Conservation (phyloP, 1,284 basidiomycete genomes). For the Veloporphyrellus conicus region DNA sequence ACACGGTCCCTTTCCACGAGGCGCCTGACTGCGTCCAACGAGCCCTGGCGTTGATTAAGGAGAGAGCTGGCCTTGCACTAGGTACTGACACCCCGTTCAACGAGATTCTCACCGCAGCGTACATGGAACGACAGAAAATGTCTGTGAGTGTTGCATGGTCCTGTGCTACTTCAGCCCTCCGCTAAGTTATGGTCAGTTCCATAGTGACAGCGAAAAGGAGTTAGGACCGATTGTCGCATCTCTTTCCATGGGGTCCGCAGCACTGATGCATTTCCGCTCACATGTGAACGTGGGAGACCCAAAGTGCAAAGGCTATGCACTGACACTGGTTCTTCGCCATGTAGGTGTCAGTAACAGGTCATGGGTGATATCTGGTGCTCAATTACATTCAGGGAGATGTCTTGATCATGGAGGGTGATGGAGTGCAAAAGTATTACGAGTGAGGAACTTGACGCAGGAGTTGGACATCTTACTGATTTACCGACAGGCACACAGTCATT, state of each 20-base stretch:
- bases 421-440: conserved; percentile 68
- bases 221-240: conserved; percentile 69
- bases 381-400: conserved; percentile 57
- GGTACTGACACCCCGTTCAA: conserved; percentile 49
- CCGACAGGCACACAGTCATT: conserved; percentile 45
- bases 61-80: conserved; percentile 44
- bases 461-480: conserved; percentile 4
- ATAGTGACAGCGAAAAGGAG: conserved; percentile 70
- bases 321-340: conserved; percentile 62
- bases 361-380: background rate
- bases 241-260: conserved; percentile 65
- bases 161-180: background rate
- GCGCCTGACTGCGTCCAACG: conserved; percentile 54
- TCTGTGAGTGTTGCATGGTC: conserved; percentile 47
- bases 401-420: conserved; percentile 67
- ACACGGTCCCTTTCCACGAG: conserved; percentile 59
- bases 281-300: conserved; percentile 36
- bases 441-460: conserved; percentile 33
- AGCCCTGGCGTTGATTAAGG: conserved; percentile 56
- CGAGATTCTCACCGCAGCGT: conserved; percentile 73
- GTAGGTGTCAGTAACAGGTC: conserved; percentile 40
- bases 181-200: conserved; percentile 50
- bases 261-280: conserved; percentile 69
- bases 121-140: conserved; percentile 80
- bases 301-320: conserved; percentile 35